Evolutionary conservation across 1,139 yeast species (phyloP).

Genomic region (Yueomyces sp.): DNA sequence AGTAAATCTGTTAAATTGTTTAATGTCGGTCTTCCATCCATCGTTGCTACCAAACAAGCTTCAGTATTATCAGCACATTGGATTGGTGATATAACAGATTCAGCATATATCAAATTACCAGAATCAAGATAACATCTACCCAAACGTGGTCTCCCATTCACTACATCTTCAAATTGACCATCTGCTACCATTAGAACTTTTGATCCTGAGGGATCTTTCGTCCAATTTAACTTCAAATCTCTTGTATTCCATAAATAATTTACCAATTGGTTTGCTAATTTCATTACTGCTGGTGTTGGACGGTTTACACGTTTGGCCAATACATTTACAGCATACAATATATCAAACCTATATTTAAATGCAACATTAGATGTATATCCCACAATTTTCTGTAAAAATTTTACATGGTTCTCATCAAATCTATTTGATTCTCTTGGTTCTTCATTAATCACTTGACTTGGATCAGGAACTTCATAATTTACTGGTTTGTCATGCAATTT

Average conservation of each 20-base stretch:
- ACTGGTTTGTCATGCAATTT: not conserved
- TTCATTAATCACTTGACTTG: not conserved
- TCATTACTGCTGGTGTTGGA: not conserved
- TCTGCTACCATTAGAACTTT: too few species aligned
- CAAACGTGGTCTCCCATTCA: too few species aligned
- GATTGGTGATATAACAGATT: too few species aligned
- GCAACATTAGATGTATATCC: slow-evolving; percentile 6
- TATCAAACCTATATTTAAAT: slow-evolving; percentile 4
- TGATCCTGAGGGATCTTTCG: too few species aligned
- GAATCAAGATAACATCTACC: too few species aligned
- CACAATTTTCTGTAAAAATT: slow-evolving; percentile 3
- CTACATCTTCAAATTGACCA: too few species aligned
- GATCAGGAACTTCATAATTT: not conserved
- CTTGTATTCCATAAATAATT: not conserved
- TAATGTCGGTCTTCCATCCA: too few species aligned
- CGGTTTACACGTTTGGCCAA: slow-evolving; percentile 3
- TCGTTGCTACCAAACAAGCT: too few species aligned
- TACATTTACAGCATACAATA: slow-evolving; percentile 4
- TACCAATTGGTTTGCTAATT: not conserved
- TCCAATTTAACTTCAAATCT: not conserved
- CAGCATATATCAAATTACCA: too few species aligned
- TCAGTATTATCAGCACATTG: too few species aligned
- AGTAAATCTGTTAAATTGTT: too few species aligned
- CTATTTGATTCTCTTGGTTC: too few species aligned
- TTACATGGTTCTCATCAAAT: slow-evolving; percentile 1